These are phyloP conservation scores for Neurospora sp. DNA, from an alignment of 495 filamentous ascomycete genomes.

Conservation along the genomic window DNA sequence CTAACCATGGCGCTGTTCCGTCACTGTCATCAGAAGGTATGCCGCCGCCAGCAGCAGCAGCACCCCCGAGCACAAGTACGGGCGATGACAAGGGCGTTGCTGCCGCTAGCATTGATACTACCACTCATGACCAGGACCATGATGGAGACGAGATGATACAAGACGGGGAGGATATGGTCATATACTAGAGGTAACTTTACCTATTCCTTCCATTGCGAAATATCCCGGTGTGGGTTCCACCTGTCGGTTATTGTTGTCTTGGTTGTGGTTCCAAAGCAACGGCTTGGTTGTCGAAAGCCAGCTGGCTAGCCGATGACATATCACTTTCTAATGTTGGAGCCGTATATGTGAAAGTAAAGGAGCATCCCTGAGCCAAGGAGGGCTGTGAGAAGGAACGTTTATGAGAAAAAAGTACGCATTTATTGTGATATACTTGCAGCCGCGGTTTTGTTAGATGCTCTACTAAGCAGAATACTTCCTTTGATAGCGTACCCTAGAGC, in stretches of 20 bases:
- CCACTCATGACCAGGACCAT: conserved; percentile 42
- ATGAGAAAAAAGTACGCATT: neutral
- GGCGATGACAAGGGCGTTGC: neutral
- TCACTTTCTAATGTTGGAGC: neutral
- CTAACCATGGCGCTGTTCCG: conserved; percentile 25
- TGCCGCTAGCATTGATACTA: conserved; percentile 2
- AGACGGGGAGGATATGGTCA: conserved; percentile 75
- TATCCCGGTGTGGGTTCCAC: neutral
- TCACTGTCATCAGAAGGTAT: conserved; percentile 7
- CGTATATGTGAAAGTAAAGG: neutral
- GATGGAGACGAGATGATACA: conserved; percentile 64
- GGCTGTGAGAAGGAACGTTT: neutral
- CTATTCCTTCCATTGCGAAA: neutral
- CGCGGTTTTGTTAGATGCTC: neutral
- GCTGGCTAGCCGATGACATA: neutral
- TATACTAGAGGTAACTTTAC: conserved; percentile 49
- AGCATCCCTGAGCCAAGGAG: neutral
- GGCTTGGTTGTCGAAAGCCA: neutral
- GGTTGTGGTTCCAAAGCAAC: neutral
- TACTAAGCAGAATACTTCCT: neutral
- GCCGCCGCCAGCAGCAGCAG: conserved; percentile 13
- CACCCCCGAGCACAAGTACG: conserved; percentile 1
- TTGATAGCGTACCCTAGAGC: neutral
- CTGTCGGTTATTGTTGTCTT: neutral
- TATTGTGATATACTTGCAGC: neutral